Evolutionary conservation across 805 yeast genomes (phyloP), one percentile per base, ranked within the genome.

Genomic region (Kluyveromyces siamensis): DNA sequence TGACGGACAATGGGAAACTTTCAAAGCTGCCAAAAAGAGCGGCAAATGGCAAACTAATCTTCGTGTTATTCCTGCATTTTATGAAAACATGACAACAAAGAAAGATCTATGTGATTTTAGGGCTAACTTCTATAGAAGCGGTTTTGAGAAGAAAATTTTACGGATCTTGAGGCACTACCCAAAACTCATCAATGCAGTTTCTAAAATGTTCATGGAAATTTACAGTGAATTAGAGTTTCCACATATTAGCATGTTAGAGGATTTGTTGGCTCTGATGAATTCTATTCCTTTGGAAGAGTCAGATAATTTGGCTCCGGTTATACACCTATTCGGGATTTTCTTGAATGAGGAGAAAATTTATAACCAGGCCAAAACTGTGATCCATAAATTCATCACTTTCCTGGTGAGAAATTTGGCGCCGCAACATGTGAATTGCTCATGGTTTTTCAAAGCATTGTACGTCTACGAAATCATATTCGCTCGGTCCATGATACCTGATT

Each of bases 391-490:
- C 48, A 51, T 72, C 2, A 44, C 54, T 0, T 70, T 70, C 36
- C 58, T 80, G 30, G 57, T 66, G 11, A 62, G 57, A 1, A 66
- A 68, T 2, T 51, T 79, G 10, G 61, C 55, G 1, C 65, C 72
- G 2, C 71, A 70, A 37, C 58, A 61, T 50, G 66, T 65, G 2
- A 72, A 76, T 51, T 58, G 70, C 27, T 70, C 72, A 14, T 87
- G 87, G 83, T 79, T 80, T 56, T 75, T 83, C 0, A 71, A 76
- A 49, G 78, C 80, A 0, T 60, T 87, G 36, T 63, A 72, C 25
- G 72, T 81, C 4, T 70, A 80, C 42, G 86, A 81, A 48, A 76
- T 75, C 36, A 63, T 81, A 2, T 56, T 85, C 40, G 70, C 81
- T 1, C 74, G 71, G 40, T 68, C 78, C 2, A 72, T 72, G 35